Evolutionary conservation across 2,329 filamentous ascomycete genomes (phyloP), one percentile per base, ranked within the genome.

Genomic region (Arthrinium puccinioides): DNA sequence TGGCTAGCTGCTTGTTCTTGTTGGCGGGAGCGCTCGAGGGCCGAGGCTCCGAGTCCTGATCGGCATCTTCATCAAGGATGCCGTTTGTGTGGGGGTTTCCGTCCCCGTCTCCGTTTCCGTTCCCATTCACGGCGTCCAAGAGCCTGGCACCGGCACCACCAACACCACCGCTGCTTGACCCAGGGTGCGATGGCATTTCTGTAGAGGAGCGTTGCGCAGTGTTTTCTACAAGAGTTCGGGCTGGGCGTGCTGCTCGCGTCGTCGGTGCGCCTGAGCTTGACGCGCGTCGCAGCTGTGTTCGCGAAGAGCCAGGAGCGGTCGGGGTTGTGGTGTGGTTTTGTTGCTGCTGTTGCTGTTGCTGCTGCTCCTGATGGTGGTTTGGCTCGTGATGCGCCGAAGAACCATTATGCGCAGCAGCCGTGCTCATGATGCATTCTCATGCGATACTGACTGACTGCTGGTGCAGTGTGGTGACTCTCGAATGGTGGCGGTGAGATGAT

Each of bases 21-120:
- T 62, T 61, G 14, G 61, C 64, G 1, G 69, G 67, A 5, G 66
- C 69, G 41, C 61, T 72, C 6, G 63, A 66, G 16, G 67, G 67
- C 11, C 69, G 65, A 37, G 52, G 57, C 36, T 63, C 60, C 26
- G 39, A 29, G n/a, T 50, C 45, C 30, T 44, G 37, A 6, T 43
- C 29, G 26, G 49, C 51, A 41, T 51, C 45, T 31, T 48, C 48
- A 21, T 50, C 53, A 8, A 42, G 18, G 41, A 40, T 16, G 39
- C 26, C 9, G 39, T 34, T 25, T 32, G 38, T 26, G 38, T 42
- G 31, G n/a, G n/a, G n/a, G n/a, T n/a, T n/a, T n/a, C n/a, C n/a
- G n/a, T n/a, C n/a, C n/a, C n/a, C n/a, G n/a, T n/a, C n/a, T n/a
- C n/a, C n/a, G n/a, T n/a, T n/a, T n/a, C n/a, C n/a, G n/a, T n/a